Evolutionary conservation across 1,284 basidiomycete genomes (phyloP).

Genomic region (Porodaedalea pini): DNA sequence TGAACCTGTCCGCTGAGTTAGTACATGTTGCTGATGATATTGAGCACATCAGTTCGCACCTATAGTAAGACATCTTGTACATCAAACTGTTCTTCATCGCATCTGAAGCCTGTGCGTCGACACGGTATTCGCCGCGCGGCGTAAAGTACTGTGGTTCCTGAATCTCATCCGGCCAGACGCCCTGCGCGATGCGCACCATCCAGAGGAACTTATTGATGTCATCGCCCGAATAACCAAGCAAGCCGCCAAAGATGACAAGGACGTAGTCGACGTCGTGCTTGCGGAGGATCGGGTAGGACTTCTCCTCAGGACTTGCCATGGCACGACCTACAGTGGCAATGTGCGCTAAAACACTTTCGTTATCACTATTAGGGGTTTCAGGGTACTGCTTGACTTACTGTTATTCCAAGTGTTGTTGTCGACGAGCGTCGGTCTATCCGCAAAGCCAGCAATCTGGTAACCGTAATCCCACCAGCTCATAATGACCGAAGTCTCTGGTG

Average conservation of each 20-base stretch:
- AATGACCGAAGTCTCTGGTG: slow-evolving; percentile 85
- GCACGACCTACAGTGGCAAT: slow-evolving; percentile 97
- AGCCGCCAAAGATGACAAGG: slow-evolving; percentile 94
- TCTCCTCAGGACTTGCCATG: slow-evolving; percentile 93
- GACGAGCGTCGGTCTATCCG: slow-evolving; percentile 93
- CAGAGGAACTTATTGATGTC: slow-evolving; percentile 99
- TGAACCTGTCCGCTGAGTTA: slow-evolving; percentile 54
- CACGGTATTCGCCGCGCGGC: slow-evolving; percentile 87
- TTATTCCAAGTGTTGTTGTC: slow-evolving; percentile 99
- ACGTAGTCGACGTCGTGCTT: slow-evolving; percentile 99
- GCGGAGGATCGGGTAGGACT: slow-evolving; percentile 93
- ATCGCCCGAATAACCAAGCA: slow-evolving; percentile 96
- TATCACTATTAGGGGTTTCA: not conserved
- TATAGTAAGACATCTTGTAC: slow-evolving; percentile 98
- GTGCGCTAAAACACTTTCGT: slow-evolving; percentile 53
- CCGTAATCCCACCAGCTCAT: slow-evolving; percentile 99
- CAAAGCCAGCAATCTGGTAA: slow-evolving; percentile 99
- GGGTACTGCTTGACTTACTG: slow-evolving; percentile 52
- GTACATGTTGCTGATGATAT: slow-evolving; percentile 11
- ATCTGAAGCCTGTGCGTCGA: slow-evolving; percentile 83
- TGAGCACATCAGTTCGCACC: slow-evolving; percentile 43
- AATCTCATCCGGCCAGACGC: slow-evolving; percentile 98
- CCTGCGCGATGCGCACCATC: slow-evolving; percentile 98
- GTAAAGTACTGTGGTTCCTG: slow-evolving; percentile 95
- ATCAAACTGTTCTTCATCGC: slow-evolving; percentile 97